Evolutionary conservation across 1,284 basidiomycete species (phyloP), one percentile per base, ranked within the genome.

Genomic region (Microbotryomycetes sp.): DNA sequence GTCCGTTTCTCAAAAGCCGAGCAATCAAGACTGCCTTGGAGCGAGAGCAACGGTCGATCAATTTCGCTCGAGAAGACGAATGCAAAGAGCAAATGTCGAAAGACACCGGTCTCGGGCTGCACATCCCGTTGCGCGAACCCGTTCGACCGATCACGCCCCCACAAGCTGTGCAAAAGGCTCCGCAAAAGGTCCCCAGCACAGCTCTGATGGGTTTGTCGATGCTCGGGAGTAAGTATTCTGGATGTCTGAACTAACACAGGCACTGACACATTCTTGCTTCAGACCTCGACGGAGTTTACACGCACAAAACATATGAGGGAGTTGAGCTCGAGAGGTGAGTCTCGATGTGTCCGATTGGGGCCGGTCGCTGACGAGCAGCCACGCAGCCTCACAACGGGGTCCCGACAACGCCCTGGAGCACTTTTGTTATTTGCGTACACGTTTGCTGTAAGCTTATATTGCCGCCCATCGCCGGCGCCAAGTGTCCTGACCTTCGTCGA

Each of bases 341-440:
- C 45, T 11, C 18, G 35, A 11, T 18, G 35, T 9, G 35, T 41
- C 35, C 9, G 35, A 41, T 18, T 11, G 35, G 35, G 18, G 9
- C 35, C 11, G 35, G 3, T 18, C 41, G 7, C 48, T 50, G 48
- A 51, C 35, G n/a, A n/a, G 18, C 18, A 13, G 27, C 26, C 4
- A 27, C 45, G 13, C 59, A 65, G 60, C 6, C 77, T 89, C 26
- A 89, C 86, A 24, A 89, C 87, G 3, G 88, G 87, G 0, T 87
- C 85, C 4, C 79, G 88, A 7, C 87, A 89, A 72, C 81, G 86
- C 2, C 68, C 80, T 0, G 84, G 86, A 2, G 87, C 83, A 7
- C 82, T 88, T 79, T 76, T 89, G 45, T 74, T 91, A 21, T 88
- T 88, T 64, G 83, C 83, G 13, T 89, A 86, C 75, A 87, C 85